Percentiles rank a stretch among this genome's conserved stretches.
phyloP scores from a whole-genome alignment of 306 rosid species.

The Ormosia emarginata region DNA sequence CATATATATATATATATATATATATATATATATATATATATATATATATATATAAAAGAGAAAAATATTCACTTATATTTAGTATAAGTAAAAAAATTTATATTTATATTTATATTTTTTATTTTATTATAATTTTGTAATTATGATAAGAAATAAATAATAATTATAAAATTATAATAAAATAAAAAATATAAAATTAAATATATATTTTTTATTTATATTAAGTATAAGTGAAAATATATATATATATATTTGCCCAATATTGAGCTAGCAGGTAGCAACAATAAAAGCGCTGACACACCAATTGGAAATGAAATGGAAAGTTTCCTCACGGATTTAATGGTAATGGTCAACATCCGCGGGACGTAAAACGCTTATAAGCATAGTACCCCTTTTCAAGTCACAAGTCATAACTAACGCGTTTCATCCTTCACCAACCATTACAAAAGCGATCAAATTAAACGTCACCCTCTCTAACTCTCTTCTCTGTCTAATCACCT shows the following conservation, averaged over 20 bases:
- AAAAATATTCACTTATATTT: too few species aligned
- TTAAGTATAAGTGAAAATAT: too few species aligned
- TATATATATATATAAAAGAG: too few species aligned
- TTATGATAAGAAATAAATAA: too few species aligned
- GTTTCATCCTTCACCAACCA: slow-evolving; percentile 40
- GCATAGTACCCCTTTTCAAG: background rate
- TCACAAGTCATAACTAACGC: slow-evolving; percentile 35
- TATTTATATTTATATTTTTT: too few species aligned
- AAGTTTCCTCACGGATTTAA: slow-evolving; percentile 21
- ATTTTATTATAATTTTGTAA: too few species aligned
- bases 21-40: too few species aligned
- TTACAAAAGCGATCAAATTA: background rate
- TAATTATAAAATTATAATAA: too few species aligned
- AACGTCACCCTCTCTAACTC: background rate
- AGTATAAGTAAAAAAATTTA: too few species aligned
- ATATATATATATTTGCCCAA: background rate
- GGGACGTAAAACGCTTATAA: slow-evolving; percentile 33
- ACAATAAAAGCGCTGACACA: background rate
- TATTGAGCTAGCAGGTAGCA: slow-evolving; percentile 9
- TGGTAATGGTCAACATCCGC: slow-evolving; percentile 16
- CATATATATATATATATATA: background rate
- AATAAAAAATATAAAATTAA: too few species aligned
- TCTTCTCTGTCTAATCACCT: too few species aligned
- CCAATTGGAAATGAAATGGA: background rate
- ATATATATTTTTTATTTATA: too few species aligned